phyloP scores from a whole-genome alignment of 495 filamentous ascomycete species.

The Penicillium maclennaniae region DNA sequence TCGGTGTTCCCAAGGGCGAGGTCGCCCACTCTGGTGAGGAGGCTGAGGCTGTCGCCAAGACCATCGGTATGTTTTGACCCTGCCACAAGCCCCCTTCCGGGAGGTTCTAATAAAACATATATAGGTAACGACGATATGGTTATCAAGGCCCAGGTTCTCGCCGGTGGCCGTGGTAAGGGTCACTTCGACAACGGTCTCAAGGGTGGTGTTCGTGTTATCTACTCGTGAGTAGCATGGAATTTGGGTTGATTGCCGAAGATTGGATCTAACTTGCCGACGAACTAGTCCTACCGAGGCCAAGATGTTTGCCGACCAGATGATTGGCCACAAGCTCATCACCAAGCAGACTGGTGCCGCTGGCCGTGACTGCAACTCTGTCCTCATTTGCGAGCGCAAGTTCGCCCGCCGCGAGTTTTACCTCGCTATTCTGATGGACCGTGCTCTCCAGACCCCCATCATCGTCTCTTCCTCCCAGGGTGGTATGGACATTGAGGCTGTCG shows the following conservation, averaged over 20 bases:
- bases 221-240: constrained; percentile 61
- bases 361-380: constrained; percentile 91
- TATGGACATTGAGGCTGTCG: constrained; percentile 97
- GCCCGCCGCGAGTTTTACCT: constrained; percentile 98
- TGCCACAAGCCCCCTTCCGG: constrained; percentile 2
- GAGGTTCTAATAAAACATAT: constrained; percentile 19
- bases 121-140: constrained; percentile 90
- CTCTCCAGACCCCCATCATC: constrained; percentile 87
- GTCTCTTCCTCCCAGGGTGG: constrained; percentile 96
- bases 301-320: constrained; percentile 99
- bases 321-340: constrained; percentile 98
- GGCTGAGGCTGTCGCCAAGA: constrained; percentile 85
- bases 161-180: constrained; percentile 95
- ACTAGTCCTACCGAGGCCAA: constrained; percentile 74
- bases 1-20: constrained; percentile 84
- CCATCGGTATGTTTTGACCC: constrained; percentile 58
- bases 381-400: constrained; percentile 99
- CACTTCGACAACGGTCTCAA: constrained; percentile 97
- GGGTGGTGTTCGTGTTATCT: constrained; percentile 96
- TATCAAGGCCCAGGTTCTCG: constrained; percentile 98
- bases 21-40: constrained; percentile 80
- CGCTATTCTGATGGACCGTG: constrained; percentile 94
- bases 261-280: not conserved
- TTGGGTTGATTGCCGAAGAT: not conserved
- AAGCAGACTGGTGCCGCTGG: constrained; percentile 95